Percentiles rank a stretch among this genome's conserved stretches.
These are phyloP conservation scores for Trichophyton simii DNA, from an alignment of 2,329 filamentous ascomycete species.

Conservation along the genomic window DNA sequence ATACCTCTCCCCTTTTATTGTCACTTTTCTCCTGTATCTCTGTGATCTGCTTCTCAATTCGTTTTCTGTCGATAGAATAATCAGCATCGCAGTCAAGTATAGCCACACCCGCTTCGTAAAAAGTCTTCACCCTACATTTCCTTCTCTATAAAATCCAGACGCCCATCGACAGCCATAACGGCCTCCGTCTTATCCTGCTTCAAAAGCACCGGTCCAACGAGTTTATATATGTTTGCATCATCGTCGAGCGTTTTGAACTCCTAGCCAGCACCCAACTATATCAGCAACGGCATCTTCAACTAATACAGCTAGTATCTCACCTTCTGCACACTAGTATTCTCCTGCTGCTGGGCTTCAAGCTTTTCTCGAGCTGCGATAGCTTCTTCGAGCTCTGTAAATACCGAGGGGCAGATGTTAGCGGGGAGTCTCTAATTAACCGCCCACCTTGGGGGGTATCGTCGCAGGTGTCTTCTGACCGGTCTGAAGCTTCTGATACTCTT, in stretches of 20 bases:
- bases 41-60: slow-evolving; percentile 54
- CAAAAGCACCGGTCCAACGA: slow-evolving; percentile 79
- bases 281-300: background rate
- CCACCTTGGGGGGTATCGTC: background rate
- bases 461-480: slow-evolving; percentile 45
- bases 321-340: slow-evolving; percentile 79
- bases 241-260: slow-evolving; percentile 72
- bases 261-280: slow-evolving; percentile 29
- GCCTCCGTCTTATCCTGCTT: slow-evolving; percentile 93
- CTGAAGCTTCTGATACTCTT: slow-evolving; percentile 79
- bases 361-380: slow-evolving; percentile 71
- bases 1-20: slow-evolving; percentile 51
- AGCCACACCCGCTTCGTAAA: background rate
- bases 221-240: slow-evolving; percentile 86
- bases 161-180: slow-evolving; percentile 76
- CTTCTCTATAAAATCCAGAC: slow-evolving; percentile 82
- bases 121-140: slow-evolving; percentile 61
- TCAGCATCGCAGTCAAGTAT: background rate
- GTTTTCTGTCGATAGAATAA: slow-evolving; percentile 38
- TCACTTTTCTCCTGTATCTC: slow-evolving; percentile 53
- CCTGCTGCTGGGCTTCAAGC: slow-evolving; percentile 82
- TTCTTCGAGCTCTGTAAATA: slow-evolving; percentile 59
- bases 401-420: background rate
- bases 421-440: background rate
- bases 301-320: slow-evolving; percentile 31